Evolutionary conservation across 768 basidiomycete genomes (phyloP).

Genomic region (Tylopilus vinaceipallidus): DNA sequence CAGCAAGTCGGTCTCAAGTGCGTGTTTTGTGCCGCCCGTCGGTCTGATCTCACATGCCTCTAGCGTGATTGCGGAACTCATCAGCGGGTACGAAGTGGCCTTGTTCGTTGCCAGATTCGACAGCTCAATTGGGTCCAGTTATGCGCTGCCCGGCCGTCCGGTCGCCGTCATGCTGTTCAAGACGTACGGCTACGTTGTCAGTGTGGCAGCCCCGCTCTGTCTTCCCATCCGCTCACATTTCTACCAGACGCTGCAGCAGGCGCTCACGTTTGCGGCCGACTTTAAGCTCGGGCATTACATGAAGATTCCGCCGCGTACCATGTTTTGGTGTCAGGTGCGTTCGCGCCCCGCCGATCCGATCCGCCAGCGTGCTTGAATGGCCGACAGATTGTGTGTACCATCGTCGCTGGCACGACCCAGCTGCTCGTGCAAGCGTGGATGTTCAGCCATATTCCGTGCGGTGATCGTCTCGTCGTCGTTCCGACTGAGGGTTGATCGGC

Average conservation of each 20-base stretch:
- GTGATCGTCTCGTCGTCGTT: not conserved
- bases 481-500: not conserved
- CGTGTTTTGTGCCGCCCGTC: not conserved
- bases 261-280: slow-evolving; percentile 67
- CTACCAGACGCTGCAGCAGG: slow-evolving; percentile 36
- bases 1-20: slow-evolving; percentile 69
- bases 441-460: slow-evolving; percentile 58
- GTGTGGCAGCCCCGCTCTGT: not conserved
- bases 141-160: slow-evolving; percentile 73
- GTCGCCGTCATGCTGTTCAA: slow-evolving; percentile 88
- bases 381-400: slow-evolving; percentile 57
- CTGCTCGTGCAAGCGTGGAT: slow-evolving; percentile 76
- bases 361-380: not conserved
- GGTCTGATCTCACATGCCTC: not conserved
- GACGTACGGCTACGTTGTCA: slow-evolving; percentile 71
- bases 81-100: slow-evolving; percentile 50
- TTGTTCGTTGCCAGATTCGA: not conserved
- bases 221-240: not conserved
- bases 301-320: slow-evolving; percentile 61
- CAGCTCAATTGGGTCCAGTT: slow-evolving; percentile 30
- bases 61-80: slow-evolving; percentile 74
- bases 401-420: slow-evolving; percentile 70
- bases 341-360: not conserved
- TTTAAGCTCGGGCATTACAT: slow-evolving; percentile 77
- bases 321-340: slow-evolving; percentile 67